Conservation (phyloP, 768 basidiomycete species). For the Mycena vitilis region DNA sequence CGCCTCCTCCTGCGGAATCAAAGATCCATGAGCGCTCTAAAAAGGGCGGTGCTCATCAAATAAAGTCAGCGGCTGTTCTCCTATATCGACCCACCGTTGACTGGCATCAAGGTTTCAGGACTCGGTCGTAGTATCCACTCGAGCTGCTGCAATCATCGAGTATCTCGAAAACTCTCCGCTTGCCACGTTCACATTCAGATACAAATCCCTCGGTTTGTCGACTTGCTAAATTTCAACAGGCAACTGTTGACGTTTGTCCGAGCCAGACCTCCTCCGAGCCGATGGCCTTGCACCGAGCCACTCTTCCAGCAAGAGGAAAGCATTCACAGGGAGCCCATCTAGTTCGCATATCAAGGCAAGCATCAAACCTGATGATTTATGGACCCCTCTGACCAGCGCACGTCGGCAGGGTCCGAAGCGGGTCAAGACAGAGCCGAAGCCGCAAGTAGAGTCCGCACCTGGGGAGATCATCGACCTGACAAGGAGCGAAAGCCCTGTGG, state of each 20-base stretch:
- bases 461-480: slow-evolving; percentile 35
- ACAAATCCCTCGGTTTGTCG: slow-evolving; percentile 29
- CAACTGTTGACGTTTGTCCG: slow-evolving; percentile 6
- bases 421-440: slow-evolving; percentile 25
- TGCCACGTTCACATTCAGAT: slow-evolving; percentile 32
- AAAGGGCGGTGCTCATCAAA: slow-evolving; percentile 30
- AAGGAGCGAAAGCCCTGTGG: slow-evolving; percentile 26
- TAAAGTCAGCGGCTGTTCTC: slow-evolving; percentile 12
- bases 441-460: background rate
- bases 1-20: slow-evolving; percentile 7
- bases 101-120: slow-evolving; percentile 16
- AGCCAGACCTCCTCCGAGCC: slow-evolving; percentile 30
- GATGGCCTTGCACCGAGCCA: slow-evolving; percentile 26
- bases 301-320: slow-evolving; percentile 1
- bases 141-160: slow-evolving; percentile 25
- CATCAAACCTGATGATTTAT: background rate
- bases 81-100: background rate
- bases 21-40: slow-evolving; percentile 34
- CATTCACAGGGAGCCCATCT: slow-evolving; percentile 1
- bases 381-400: slow-evolving; percentile 3
- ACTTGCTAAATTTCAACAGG: background rate
- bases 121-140: background rate
- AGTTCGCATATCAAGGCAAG: slow-evolving; percentile 23
- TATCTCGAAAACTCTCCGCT: slow-evolving; percentile 28
- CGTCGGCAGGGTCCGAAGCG: slow-evolving; percentile 19